Evolutionary conservation across 106 monocot species (phyloP).

Genomic region (Dendrobium nobile): DNA sequence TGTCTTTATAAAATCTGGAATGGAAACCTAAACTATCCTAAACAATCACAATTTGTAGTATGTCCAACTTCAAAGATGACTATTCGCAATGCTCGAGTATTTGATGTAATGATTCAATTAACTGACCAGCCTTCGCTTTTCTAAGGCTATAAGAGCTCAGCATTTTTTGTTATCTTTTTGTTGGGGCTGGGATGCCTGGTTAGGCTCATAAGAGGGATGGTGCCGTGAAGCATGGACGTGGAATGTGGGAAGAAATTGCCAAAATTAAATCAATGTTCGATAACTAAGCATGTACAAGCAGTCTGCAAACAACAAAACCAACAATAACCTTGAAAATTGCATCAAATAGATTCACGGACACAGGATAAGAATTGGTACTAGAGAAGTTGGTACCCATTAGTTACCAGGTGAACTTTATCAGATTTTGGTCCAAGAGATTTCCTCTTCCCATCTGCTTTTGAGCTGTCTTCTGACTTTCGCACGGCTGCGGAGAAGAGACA

Average conservation of each 20-base stretch:
- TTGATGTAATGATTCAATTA: not conserved
- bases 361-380: not conserved
- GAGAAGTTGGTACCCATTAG: not conserved
- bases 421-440: slow-evolving; percentile 92
- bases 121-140: not conserved
- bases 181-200: not conserved
- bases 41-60: not conserved
- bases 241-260: not conserved
- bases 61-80: not conserved
- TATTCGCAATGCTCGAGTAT: not conserved
- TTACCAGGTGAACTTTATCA: slow-evolving; percentile 97
- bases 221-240: not conserved
- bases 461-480: slow-evolving; percentile 59
- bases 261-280: not conserved
- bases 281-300: not conserved
- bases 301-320: not conserved
- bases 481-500: slow-evolving; percentile 79
- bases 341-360: not conserved
- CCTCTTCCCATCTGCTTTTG: slow-evolving; percentile 72
- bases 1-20: not conserved
- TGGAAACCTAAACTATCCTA: not conserved
- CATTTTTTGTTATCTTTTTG: not conserved
- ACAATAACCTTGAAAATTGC: not conserved
- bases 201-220: not conserved
- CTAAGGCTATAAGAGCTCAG: not conserved